Conservation (phyloP, 2,329 filamentous ascomycete species). For the Exophiala viscosa region DNA sequence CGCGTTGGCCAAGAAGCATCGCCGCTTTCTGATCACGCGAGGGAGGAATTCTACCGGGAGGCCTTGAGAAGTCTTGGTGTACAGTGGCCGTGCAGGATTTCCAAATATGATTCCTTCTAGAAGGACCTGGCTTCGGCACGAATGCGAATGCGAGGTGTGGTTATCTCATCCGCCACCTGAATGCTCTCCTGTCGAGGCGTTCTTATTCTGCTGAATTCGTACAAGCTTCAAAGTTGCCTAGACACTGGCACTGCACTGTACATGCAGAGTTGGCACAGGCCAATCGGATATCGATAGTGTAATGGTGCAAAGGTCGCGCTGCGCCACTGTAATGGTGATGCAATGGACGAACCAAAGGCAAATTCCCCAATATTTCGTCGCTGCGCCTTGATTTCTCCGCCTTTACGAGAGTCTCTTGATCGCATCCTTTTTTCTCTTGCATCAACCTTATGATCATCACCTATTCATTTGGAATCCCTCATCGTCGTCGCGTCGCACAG, state of each 20-base stretch:
- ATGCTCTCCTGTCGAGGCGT: no score
- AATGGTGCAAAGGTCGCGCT: not conserved
- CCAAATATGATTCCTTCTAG: not conserved
- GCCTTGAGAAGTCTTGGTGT: not conserved
- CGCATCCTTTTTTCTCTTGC: not conserved
- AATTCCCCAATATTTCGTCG: not conserved
- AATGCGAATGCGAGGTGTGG: no score
- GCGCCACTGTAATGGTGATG: constrained; percentile 1
- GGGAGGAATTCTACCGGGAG: not conserved
- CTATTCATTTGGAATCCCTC: not conserved
- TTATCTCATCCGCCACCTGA: no score
- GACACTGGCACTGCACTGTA: not conserved
- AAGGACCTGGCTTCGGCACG: no score
- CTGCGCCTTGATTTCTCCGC: not conserved
- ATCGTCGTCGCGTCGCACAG: not conserved
- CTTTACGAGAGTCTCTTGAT: not conserved
- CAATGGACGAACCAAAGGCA: not conserved
- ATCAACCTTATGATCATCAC: not conserved
- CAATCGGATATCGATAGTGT: not conserved
- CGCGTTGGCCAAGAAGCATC: constrained; percentile 1
- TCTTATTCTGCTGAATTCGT: no score
- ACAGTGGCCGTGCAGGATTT: not conserved
- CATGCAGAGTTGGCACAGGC: not conserved
- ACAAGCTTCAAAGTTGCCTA: no score
- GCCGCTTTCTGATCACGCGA: not conserved